Base-by-base conservation (phyloP, 805 yeast genomes). In the Scheffersomyces stipitis region DNA sequence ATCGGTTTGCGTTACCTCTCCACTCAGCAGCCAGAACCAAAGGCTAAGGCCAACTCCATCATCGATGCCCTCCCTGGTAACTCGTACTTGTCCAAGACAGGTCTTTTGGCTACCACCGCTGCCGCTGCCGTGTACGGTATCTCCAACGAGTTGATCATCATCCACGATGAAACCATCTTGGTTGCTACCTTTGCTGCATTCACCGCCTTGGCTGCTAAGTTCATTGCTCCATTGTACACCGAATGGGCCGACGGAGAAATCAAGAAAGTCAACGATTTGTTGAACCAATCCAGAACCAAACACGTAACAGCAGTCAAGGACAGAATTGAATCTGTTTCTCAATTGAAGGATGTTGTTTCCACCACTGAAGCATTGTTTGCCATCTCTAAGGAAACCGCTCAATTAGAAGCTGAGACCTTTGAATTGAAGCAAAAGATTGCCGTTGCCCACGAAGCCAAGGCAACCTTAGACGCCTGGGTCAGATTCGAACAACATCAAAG, bases 381-480 rank as follows among this genome's bases (percentile, higher is more conserved):
- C 58, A 80, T 91, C 41, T 91, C 99, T 45, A 90, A 88, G 76
- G 96, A 93, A 75, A 91, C 99, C 46, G 96, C 95, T 52, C 79
- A 85, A 72, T 78, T 90, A 60, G 99, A 93, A 79, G 95, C 96
- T 48, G 80, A 88, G 71, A 81, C 91, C 39, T 93, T 90, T 60
- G 95, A 86, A 73, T 80, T 87, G 66, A 85, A 89, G 76, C 99
- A 93, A 77, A 70, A 82, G 62, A 89, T 87, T 51, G 89, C 82
- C 46, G 78, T 89, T 51, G 91, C 95, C 40, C 55, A 73, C 46
- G 96, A 89, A 76, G 98, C 98, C 60, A 89, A 86, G 75, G 73
- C 93, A 40, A 96, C 91, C 44, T 81, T 93, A 63, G 99, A 93
- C 73, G 88, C 98, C 12, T 93, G 99, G 99, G 97, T 90, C 56